Evolutionary conservation across 202 grass and related monocot species (phyloP), one percentile per base, ranked within the genome.

Genomic region (Bolboschoenoplectus hybrid): DNA sequence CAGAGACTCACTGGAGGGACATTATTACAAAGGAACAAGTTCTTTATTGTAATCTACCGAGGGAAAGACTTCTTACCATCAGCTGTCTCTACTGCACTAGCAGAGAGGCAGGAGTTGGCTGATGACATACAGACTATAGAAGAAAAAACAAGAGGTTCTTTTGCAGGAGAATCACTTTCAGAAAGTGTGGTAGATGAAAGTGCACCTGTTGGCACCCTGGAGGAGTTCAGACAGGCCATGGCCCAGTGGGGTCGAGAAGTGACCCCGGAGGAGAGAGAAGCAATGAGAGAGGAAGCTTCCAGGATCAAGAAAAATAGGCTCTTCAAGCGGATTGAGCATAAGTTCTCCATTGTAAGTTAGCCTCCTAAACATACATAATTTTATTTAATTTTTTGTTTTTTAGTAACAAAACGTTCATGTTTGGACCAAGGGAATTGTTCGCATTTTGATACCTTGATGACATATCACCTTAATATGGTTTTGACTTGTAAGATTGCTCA

Each of bases 11-110:
- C 88, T 86, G 96, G 93, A 89, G 96, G 96, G 79, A 91, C 91
- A 79, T 88, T 98, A 79, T 91, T 98, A 88, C 96, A 94, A 74
- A 92, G 96, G 87, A 98, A 98, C 88, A 98, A 98, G 86, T 98
- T 90, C 76, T 98, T 90, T 90, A 95, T 98, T 92, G 90, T 98
- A 74, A 95, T 98, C 82, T 98, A 98, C 86, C 91, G 96, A 85
- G 96, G 96, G 85, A 98, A 98, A 74, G 96, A 98, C 76, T 98
- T 95, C 81, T 89, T 95, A 40, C 91, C 96, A 81, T 88, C 91
- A 58, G 74, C 90, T 74, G 93, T 98, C 38, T 93, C 91, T 34
- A 82, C 80, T 87, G 91, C 89, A 39, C 88, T 98, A 87, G 86
- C 86, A 74, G 96, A 98, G 92, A 95, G 93, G 80, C 91, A 98